Conservation (phyloP, 1,284 basidiomycete genomes). For the Phylloporus gajari region DNA sequence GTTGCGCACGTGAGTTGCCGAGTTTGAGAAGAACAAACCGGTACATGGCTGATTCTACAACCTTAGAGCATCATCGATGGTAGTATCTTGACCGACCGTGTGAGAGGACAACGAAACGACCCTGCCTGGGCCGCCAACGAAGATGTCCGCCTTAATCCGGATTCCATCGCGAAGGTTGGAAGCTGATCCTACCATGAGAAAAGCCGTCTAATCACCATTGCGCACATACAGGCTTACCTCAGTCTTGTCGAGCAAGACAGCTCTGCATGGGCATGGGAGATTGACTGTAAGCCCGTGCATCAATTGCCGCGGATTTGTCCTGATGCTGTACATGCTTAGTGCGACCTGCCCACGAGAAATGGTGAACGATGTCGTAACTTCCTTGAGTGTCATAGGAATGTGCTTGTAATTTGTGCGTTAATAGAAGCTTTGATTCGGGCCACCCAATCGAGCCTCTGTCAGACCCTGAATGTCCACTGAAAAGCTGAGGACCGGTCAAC, state of each 20-base stretch:
- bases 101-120: conserved; percentile 38
- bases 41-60: background rate
- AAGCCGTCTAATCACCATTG: conserved; percentile 33
- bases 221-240: conserved; percentile 56
- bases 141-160: conserved; percentile 63
- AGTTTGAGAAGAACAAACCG: background rate
- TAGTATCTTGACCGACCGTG: conserved; percentile 63
- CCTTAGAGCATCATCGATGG: conserved; percentile 71
- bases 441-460: background rate
- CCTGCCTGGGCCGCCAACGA: conserved; percentile 59
- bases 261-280: conserved; percentile 75
- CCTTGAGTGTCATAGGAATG: background rate
- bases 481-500: background rate
- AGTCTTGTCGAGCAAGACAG: conserved; percentile 69
- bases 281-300: conserved; percentile 61
- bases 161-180: conserved; percentile 68
- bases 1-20: conserved; percentile 67
- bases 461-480: background rate
- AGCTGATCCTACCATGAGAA: background rate
- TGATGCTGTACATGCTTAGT: conserved; percentile 37
- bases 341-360: conserved; percentile 57
- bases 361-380: conserved; percentile 32
- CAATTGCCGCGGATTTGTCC: background rate
- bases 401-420: background rate
- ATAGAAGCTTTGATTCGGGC: background rate